A percentile compares a stretch with the other conserved stretches of the same genome.
Evolutionary conservation across 371 early-diverging fungal species (phyloP).

Genomic region (Mucor irregularis): DNA sequence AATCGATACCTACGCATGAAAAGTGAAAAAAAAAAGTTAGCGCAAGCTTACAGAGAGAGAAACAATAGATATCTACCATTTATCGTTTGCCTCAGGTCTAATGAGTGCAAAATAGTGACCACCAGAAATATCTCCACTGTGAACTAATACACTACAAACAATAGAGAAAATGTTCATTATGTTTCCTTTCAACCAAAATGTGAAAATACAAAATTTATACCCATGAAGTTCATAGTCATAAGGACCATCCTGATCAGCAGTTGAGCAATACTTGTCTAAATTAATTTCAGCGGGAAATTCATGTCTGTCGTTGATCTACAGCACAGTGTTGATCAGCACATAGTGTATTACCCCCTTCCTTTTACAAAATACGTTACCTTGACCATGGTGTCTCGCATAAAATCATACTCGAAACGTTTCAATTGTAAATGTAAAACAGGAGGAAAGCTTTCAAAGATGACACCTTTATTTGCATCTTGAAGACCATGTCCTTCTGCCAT

Average conservation of each 20-base stretch:
- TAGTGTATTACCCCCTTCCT: not conserved
- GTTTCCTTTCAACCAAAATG: too few species aligned
- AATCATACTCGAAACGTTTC: constrained; percentile 98
- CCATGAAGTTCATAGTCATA: constrained; percentile 87
- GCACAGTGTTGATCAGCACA: too few species aligned
- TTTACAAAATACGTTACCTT: constrained; percentile 78
- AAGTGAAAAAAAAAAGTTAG: too few species aligned
- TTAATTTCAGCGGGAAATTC: constrained; percentile 95
- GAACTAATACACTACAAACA: constrained; percentile 87
- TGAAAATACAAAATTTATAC: constrained; percentile 32
- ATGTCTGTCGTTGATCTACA: constrained; percentile 96
- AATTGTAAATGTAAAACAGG: constrained; percentile 97
- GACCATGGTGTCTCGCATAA: constrained; percentile 88
- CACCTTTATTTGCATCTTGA: constrained; percentile 97
- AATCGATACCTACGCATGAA: too few species aligned
- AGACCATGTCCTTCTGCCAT: constrained; percentile 95
- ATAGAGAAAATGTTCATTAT: not conserved
- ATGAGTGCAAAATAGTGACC: constrained; percentile 98
- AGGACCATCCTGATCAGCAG: constrained; percentile 65
- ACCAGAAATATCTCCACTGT: constrained; percentile 93
- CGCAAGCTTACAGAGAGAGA: too few species aligned
- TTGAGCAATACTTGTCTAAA: constrained; percentile 82
- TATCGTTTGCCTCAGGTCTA: constrained; percentile 75
- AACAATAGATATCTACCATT: too few species aligned
- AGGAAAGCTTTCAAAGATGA: constrained; percentile 93